phyloP scores from a whole-genome alignment of 305 asterid species.

The Salvia sclarea region DNA sequence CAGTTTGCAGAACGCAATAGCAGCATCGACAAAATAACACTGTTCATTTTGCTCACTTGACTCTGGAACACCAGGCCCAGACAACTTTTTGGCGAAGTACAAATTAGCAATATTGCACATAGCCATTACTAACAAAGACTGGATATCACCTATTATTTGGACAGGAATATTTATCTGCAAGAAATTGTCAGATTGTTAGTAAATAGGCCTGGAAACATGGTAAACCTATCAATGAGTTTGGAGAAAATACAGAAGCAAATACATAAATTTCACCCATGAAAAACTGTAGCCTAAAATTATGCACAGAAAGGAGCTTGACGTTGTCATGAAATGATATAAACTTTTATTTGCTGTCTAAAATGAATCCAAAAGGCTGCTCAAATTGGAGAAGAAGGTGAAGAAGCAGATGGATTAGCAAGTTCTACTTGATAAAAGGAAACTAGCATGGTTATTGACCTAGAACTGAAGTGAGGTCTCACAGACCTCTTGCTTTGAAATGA shows the following conservation, averaged over 20 bases:
- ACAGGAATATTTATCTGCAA: constrained; percentile 65
- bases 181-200: constrained; percentile 28
- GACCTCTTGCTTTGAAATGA: constrained; percentile 20
- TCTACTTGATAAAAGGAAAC: constrained; percentile 2
- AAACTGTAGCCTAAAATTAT: neutral
- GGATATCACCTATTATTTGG: constrained; percentile 69
- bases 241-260: constrained; percentile 16
- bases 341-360: constrained; percentile 3
- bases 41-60: constrained; percentile 61
- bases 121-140: constrained; percentile 62
- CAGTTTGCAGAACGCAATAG: constrained; percentile 86
- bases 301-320: neutral
- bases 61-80: constrained; percentile 56
- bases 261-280: neutral
- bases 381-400: constrained; percentile 17
- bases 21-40: constrained; percentile 81
- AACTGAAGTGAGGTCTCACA: constrained; percentile 13
- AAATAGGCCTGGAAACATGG: constrained; percentile 17
- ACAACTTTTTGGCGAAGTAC: constrained; percentile 64
- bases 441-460: constrained; percentile 9
- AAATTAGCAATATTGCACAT: constrained; percentile 82
- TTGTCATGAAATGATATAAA: neutral
- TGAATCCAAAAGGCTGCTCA: constrained; percentile 4
- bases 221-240: constrained; percentile 17
- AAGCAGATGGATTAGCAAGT: constrained; percentile 23